A percentile compares a stretch with the other conserved stretches of the same genome.
These are phyloP conservation scores for Endothia cerciana DNA, from an alignment of 2,329 filamentous ascomycete genomes.

Conservation along the genomic window DNA sequence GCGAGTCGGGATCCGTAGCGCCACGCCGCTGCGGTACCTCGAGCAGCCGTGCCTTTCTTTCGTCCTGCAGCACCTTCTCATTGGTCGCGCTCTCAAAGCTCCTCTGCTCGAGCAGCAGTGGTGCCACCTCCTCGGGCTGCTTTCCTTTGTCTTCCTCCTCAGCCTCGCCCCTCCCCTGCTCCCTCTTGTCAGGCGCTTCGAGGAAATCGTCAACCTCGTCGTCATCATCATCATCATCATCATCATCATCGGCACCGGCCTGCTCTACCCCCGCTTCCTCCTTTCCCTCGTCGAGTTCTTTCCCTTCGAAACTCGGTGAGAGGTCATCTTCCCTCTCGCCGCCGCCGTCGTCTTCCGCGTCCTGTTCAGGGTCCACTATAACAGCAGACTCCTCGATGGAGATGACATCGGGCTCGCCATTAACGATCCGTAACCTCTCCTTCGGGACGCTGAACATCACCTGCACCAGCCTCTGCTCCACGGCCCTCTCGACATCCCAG, in stretches of 20 bases:
- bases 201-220: too few relatives aligned
- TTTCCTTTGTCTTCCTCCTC: not conserved
- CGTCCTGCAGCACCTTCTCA: conserved; percentile 13
- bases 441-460: conserved; percentile 94
- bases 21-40: conserved; percentile 18
- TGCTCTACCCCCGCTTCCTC: conserved; percentile 3
- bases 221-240: not conserved
- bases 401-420: conserved; percentile 63
- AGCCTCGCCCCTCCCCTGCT: conserved; percentile 14
- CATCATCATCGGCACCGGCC: conserved; percentile 9
- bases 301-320: not conserved
- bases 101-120: not conserved
- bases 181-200: too few relatives aligned
- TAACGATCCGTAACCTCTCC: conserved; percentile 86
- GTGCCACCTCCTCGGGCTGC: not conserved
- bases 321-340: conserved; percentile 5
- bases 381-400: conserved; percentile 41
- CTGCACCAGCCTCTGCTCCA: conserved; percentile 73
- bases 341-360: conserved; percentile 17
- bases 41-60: conserved; percentile 16
- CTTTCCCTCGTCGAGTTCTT: conserved; percentile 13
- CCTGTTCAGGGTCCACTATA: conserved; percentile 46
- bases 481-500: conserved; percentile 77
- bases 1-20: conserved; percentile 9
- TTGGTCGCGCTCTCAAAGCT: conserved; percentile 15